Evolutionary conservation across 148 eudicot species (phyloP).

Genomic region (Gaultheria prostrata): DNA sequence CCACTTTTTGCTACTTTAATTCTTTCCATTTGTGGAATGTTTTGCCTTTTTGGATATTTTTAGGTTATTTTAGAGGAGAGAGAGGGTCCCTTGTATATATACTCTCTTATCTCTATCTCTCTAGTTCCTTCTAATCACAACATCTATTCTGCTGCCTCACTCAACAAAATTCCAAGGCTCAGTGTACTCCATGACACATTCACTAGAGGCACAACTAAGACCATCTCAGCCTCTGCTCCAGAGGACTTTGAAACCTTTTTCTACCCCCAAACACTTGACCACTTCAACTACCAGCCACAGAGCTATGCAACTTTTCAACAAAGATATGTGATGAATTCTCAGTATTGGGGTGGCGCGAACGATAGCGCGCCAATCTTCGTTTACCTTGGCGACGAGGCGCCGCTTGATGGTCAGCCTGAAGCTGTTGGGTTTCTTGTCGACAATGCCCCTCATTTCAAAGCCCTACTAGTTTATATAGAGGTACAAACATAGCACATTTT

Average conservation of each 20-base stretch:
- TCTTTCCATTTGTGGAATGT: too few species aligned
- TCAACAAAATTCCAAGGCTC: neutral
- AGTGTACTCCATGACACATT: neutral
- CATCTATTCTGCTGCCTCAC: neutral
- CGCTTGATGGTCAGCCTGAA: neutral
- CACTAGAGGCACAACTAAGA: neutral
- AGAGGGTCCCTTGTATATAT: too few species aligned
- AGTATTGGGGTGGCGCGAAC: constrained; percentile 20
- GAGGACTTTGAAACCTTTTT: constrained; percentile 13
- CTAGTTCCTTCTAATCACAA: neutral
- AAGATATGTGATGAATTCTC: constrained; percentile 11
- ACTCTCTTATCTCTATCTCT: too few species aligned
- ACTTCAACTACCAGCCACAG: constrained; percentile 16
- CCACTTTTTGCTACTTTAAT: too few species aligned
- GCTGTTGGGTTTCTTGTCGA: constrained; percentile 10
- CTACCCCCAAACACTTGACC: constrained; percentile 23
- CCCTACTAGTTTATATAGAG: constrained; percentile 29
- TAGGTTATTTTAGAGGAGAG: too few species aligned
- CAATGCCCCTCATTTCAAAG: constrained; percentile 23
- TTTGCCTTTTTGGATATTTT: too few species aligned
- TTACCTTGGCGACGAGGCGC: constrained; percentile 20
- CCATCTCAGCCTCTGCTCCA: neutral
- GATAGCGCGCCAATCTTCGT: constrained; percentile 18
- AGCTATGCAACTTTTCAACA: constrained; percentile 14
- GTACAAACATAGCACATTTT: neutral